These are phyloP conservation scores for Phenoliferia sp. DNA, from an alignment of 1,284 basidiomycete species.

Conservation along the genomic window DNA sequence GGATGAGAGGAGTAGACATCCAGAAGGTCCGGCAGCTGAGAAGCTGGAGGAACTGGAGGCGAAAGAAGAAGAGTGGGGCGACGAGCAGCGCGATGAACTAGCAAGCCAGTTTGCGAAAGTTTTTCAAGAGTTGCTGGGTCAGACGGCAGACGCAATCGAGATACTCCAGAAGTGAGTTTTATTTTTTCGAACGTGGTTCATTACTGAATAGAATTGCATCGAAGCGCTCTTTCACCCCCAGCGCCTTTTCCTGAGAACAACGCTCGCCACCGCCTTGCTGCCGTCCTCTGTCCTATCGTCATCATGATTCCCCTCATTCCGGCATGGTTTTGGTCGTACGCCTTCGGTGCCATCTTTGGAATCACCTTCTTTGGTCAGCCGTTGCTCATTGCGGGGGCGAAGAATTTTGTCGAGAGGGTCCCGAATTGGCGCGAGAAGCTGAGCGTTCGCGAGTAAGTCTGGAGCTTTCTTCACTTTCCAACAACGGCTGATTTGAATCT, in stretches of 20 bases:
- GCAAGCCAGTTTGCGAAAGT: neutral
- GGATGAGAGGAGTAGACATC: neutral
- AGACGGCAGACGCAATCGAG: neutral
- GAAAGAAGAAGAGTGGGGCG: neutral
- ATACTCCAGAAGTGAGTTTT: neutral
- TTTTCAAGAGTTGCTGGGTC: neutral
- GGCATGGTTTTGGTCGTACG: neutral
- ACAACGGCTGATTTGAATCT: neutral
- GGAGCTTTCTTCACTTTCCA: neutral
- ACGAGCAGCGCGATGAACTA: neutral
- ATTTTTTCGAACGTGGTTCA: neutral
- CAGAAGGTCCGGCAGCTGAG: neutral
- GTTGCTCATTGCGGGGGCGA: neutral
- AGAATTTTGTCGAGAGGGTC: neutral
- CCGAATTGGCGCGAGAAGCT: neutral
- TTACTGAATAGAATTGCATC: neutral
- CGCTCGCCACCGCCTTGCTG: neutral
- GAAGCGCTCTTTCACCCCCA: neutral
- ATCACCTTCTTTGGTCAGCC: neutral
- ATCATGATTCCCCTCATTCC: neutral
- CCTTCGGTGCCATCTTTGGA: neutral
- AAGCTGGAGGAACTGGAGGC: neutral
- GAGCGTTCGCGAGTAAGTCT: neutral
- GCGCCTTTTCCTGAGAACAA: neutral
- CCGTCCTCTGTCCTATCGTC: neutral